Conservation (phyloP, 179 eudicot species). For the Vitellaria paradoxa region DNA sequence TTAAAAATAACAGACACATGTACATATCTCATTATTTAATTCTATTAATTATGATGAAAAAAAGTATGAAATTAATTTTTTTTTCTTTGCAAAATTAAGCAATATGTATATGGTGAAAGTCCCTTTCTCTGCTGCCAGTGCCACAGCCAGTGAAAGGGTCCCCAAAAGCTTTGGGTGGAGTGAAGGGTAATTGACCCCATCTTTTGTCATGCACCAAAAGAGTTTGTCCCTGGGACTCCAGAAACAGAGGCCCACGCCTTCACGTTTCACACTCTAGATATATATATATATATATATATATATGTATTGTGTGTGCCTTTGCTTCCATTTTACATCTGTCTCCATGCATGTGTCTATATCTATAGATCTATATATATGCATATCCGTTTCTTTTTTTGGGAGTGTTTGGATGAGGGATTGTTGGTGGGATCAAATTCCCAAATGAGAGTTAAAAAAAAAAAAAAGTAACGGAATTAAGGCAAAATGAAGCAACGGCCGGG, state of each 20-base stretch:
- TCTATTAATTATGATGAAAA: too few species aligned
- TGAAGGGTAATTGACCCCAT: neutral
- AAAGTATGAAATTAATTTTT: too few species aligned
- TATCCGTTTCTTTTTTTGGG: too few species aligned
- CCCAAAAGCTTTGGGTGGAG: slow-evolving; percentile 12
- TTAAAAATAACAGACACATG: too few species aligned
- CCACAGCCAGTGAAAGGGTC: neutral
- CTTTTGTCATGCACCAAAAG: slow-evolving; percentile 35
- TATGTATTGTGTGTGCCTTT: slow-evolving; percentile 17
- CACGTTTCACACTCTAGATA: slow-evolving; percentile 12
- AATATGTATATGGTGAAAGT: slow-evolving; percentile 20
- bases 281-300: too few species aligned
- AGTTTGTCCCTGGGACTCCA: slow-evolving; percentile 10
- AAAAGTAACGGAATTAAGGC: too few species aligned
- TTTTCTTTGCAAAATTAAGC: slow-evolving; percentile 23
- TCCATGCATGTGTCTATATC: neutral
- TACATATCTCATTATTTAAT: too few species aligned
- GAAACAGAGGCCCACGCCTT: neutral
- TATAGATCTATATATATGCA: too few species aligned
- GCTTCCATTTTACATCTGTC: slow-evolving; percentile 34
- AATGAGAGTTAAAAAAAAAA: too few species aligned
- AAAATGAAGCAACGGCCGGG: too few species aligned
- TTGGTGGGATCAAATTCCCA: too few species aligned
- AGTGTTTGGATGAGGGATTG: too few species aligned
- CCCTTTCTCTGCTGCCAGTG: slow-evolving; percentile 26